Base-by-base conservation (phyloP, 345 rosid species). In the Salix suchowensis region DNA sequence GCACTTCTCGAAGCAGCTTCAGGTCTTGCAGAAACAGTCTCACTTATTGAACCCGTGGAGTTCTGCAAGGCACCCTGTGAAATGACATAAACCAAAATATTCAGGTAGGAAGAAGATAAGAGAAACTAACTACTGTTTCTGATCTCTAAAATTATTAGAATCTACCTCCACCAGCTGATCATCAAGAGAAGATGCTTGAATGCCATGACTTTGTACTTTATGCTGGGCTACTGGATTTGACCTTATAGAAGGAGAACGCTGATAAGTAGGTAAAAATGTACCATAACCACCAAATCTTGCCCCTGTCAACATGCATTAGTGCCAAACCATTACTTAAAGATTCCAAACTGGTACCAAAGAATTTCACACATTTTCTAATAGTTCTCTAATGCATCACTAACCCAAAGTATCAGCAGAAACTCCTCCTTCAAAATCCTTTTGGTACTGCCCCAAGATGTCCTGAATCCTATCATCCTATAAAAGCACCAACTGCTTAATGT, bases 231-330 rank as follows among this genome's bases (percentile, higher is more conserved):
- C 26, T 1, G 37, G 37, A 37, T 65, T 65, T 1, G 30, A 15
- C 70, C 37, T 0, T 37, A 0, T 21, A 65, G 77, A 65, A 83
- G 95, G 95, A 73, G 96, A 92, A 36, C 94, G 92, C 61, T 86
- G 86, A 82, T 84, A 84, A 65, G 91, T 50, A 60, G 94, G 92
- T 77, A 94, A 85, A 82, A 94, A 94, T 37, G 98, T 92, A 81
- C 98, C 98, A 80, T 92, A 94, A 46, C 93, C 97, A 85, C 97
- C 98, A 89, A 83, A 92, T 78, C 89, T 94, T 40, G 97, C 85
- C 76, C 98, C 98, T 94, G 90, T 68, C 77, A 68, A 77, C 32
- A 85, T 21, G n/a, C 39, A 28, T 37, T 67, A 34, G 26, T 67
- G n/a, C 5, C 26, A 1, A 21, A 19, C 46, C 13, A 4, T 34